These are phyloP conservation scores for Blumeria hordei DNA, from an alignment of 2,329 filamentous ascomycete species.

Conservation along the genomic window DNA sequence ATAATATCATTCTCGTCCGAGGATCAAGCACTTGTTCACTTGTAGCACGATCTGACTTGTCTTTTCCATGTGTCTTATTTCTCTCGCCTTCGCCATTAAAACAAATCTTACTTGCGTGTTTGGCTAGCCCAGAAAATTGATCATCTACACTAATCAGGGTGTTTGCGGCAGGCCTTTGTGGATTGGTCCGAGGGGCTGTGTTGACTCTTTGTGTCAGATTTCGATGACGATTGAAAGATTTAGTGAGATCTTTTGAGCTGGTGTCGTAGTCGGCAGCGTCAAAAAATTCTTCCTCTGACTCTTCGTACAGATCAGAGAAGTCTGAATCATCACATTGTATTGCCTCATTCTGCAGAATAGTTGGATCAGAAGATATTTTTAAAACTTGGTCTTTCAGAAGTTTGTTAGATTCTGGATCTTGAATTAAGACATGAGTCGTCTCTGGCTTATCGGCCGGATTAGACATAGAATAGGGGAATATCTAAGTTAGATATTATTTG, in stretches of 20 bases:
- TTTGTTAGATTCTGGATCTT: too few relatives aligned
- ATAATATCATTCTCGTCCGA: conserved; percentile 77
- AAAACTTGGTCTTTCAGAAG: too few relatives aligned
- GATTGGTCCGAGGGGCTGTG: conserved; percentile 41
- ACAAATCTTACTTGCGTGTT: conserved; percentile 66
- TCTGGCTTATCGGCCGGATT: too few relatives aligned
- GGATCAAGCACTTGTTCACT: conserved; percentile 88
- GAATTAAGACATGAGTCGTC: too few relatives aligned
- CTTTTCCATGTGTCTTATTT: conserved; percentile 37
- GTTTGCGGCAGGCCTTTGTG: conserved; percentile 58
- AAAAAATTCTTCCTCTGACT: conserved; percentile 37
- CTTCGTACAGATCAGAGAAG: conserved; percentile 25
- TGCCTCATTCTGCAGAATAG: too few relatives aligned
- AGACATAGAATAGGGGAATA: too few relatives aligned
- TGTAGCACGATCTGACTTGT: conserved; percentile 83
- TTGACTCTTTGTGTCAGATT: conserved; percentile 28
- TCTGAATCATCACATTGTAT: conserved; percentile 17
- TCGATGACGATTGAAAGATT: conserved; percentile 63
- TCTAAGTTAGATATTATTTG: too few relatives aligned
- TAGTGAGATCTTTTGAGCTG: conserved; percentile 46
- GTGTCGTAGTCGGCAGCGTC: conserved; percentile 31
- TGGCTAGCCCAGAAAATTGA: conserved; percentile 62
- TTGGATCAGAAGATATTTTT: too few relatives aligned
- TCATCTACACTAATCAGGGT: conserved; percentile 63
- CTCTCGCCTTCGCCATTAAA: conserved; percentile 39